Evolutionary conservation across 495 filamentous ascomycete genomes (phyloP).

Genomic region (Terfezia boudieri): DNA sequence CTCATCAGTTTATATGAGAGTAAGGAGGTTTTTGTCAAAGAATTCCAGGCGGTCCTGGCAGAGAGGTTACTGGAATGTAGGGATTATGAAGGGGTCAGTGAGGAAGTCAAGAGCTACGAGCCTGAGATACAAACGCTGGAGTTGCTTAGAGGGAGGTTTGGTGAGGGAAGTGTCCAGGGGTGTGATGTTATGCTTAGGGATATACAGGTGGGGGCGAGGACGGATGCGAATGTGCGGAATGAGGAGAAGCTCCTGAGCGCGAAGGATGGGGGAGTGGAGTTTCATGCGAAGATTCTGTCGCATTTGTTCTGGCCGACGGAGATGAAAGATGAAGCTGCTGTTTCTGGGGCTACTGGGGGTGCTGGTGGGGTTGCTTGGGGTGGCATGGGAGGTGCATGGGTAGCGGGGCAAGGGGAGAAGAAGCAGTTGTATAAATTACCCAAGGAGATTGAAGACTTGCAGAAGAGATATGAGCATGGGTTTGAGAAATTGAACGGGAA

Average conservation of each 20-base stretch:
- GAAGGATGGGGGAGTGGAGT: slow-evolving; percentile 4
- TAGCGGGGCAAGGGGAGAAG: not conserved
- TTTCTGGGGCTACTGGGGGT: not conserved
- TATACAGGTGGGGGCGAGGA: slow-evolving; percentile 59
- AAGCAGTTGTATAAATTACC: not conserved
- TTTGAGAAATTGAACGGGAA: slow-evolving; percentile 60
- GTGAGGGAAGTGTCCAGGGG: slow-evolving; percentile 60
- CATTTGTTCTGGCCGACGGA: slow-evolving; percentile 78
- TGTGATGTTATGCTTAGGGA: slow-evolving; percentile 96
- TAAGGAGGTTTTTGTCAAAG: slow-evolving; percentile 76
- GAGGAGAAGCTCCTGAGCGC: slow-evolving; percentile 22
- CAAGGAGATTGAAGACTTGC: slow-evolving; percentile 33
- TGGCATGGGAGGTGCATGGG: too few species aligned
- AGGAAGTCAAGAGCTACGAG: slow-evolving; percentile 7
- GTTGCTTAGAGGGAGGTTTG: slow-evolving; percentile 71
- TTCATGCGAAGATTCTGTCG: slow-evolving; percentile 72
- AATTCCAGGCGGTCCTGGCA: slow-evolving; percentile 66
- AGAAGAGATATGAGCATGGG: slow-evolving; percentile 46
- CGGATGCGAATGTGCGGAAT: slow-evolving; percentile 41
- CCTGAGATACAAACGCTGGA: slow-evolving; percentile 47
- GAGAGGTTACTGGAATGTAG: slow-evolving; percentile 56
- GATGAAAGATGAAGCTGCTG: slow-evolving; percentile 51
- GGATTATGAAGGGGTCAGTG: slow-evolving; percentile 45
- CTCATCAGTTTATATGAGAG: slow-evolving; percentile 70
- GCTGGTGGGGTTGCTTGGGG: too few species aligned